Base-by-base conservation (phyloP, 331 rosid species). In the Acacia concinna region DNA sequence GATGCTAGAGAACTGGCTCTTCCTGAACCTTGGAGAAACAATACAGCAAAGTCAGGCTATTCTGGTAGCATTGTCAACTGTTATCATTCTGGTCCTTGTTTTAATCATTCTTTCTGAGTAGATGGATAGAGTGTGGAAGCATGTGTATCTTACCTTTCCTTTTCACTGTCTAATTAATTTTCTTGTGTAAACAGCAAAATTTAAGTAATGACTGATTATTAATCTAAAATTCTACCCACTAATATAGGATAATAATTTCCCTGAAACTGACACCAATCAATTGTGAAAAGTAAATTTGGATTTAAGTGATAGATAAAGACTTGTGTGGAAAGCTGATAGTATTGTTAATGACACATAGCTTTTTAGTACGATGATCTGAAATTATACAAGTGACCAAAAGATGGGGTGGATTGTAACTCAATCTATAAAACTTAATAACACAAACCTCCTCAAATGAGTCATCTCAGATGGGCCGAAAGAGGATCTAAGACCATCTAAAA, bases 1-100 rank as follows among this genome's bases (percentile, higher is more conserved):
- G 85, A 84, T 79, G 91, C 96, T 71, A 89, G 93, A 65, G 84
- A 73, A 20, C 43, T 86, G 40, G 68, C 43, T 41, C 74, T 76
- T 20, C 79, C 78, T 30, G 73, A 71, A 49, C 38, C 52, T 41
- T 59, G 43, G 43, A 44, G 30, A 17, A 12, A 15, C 15, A 31
- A 12, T 44, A 49, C 35, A 18, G n/a, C 30, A 76, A 74, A 43
- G 3, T 47, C 23, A 28, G 59, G 41, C 13, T 18, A 27, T 27
- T 75, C 59, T 7, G 81, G 81, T 82, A 73, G 52, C 35, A 67
- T 59, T 56, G 1, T 74, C 75, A 40, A 38, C 23, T 70, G 27
- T 63, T 6, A 28, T 31, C 38, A 21, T 59, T 76, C 6, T 72
- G 6, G n/a, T 75, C 28, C 41, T 60, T 20, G 5, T 10, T 73